Evolutionary conservation across 2,329 filamentous ascomycete genomes (phyloP).

Genomic region (Pseudogymnoascus sp.): DNA sequence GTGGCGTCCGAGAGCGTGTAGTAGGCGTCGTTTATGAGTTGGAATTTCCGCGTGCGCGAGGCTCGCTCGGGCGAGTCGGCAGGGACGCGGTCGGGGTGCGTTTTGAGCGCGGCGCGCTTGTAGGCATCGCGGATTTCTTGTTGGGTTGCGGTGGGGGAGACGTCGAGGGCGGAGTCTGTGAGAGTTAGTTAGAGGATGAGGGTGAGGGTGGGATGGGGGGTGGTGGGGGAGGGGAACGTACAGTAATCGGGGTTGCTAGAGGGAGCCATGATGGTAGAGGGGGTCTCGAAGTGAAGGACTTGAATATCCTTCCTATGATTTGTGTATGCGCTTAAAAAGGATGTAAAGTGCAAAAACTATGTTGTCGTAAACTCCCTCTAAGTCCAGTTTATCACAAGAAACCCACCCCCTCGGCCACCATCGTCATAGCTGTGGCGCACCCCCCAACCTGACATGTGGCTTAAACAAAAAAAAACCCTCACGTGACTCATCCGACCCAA

Average conservation of each 20-base stretch:
- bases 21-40: slow-evolving; percentile 88
- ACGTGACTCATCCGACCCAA: background rate
- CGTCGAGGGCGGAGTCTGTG: slow-evolving; percentile 64
- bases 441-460: background rate
- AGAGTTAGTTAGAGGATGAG: slow-evolving; percentile 5
- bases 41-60: slow-evolving; percentile 77
- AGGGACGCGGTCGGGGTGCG: slow-evolving; percentile 86
- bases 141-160: slow-evolving; percentile 64
- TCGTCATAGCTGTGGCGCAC: background rate
- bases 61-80: slow-evolving; percentile 74
- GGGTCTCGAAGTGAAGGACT: background rate
- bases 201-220: background rate
- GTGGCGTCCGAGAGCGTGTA: slow-evolving; percentile 76
- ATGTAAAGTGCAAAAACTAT: background rate
- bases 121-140: slow-evolving; percentile 90
- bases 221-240: slow-evolving; percentile 21
- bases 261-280: slow-evolving; percentile 12
- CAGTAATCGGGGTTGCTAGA: slow-evolving; percentile 33
- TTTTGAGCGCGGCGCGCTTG: slow-evolving; percentile 86
- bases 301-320: background rate
- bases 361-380: background rate
- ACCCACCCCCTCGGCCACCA: background rate
- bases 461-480: background rate
- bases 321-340: background rate
- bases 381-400: background rate